Base-by-base conservation (phyloP, 192 early-diverging fungal genomes). In the Dissophora ornata region DNA sequence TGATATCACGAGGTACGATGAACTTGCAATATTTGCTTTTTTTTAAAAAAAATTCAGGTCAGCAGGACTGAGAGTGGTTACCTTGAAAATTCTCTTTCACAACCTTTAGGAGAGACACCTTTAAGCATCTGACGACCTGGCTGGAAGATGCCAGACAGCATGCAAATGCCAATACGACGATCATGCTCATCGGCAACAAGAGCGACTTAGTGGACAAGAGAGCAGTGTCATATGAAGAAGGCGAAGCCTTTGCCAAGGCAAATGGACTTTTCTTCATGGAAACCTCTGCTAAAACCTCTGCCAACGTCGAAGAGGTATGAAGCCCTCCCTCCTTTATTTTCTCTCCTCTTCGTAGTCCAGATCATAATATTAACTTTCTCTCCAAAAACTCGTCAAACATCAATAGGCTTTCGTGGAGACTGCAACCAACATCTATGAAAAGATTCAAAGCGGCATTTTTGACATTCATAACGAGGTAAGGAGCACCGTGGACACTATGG, bases 111-210 rank as follows among this genome's bases (percentile, higher is more conserved):
- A 69, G 68, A 57, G 74, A 81, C 29, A 83, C 82, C 13, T 81
- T 81, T 62, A 70, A 81, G 30, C 82, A 83, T 42, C 56, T 82
- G 67, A 69, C 78, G 30, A 82, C 70, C 42, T 82, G 81, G 81
- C 33, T 82, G 5, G 81, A 82, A 51, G 81, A 98, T 70, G 95
- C 92, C 13, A 88, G 90, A 73, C 88, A 91, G 58, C 94, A 97
- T 71, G 93, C 94, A 32, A 96, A 95, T 63, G 89, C 93, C 42
- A 89, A 95, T 50, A 96, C 95, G 12, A 93, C 92, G 2, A 93
- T 93, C 53, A 91, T 95, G 69, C 82, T 98, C 15, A 90, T 98
- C 51, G 96, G 94, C 47, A 97, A 97, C 85, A 98, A 98, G 75
- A 90, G 88, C 53, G 95, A 97, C 79, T 80, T 96, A n/a, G 92